Conservation (phyloP, 768 basidiomycete genomes). For the Phaeotremella skinneri region DNA sequence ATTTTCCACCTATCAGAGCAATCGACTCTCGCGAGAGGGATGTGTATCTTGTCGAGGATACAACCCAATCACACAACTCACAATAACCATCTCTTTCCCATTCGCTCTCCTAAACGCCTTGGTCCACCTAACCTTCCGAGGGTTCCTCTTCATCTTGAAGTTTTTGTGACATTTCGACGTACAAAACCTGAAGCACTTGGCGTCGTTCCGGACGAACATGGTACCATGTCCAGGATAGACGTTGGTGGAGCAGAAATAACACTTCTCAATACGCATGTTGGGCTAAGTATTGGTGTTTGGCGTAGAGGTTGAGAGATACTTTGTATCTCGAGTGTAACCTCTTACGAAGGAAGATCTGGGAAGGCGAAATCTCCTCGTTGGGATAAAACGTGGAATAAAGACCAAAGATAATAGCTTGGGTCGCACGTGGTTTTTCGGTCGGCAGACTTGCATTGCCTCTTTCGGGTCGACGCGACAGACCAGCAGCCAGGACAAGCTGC, state of each 20-base stretch:
- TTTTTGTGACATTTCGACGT: slow-evolving; percentile 99
- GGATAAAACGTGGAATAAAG: slow-evolving; percentile 13
- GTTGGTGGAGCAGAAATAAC: slow-evolving; percentile 95
- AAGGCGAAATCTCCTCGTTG: slow-evolving; percentile 8
- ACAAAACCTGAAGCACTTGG: slow-evolving; percentile 97
- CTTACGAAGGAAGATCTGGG: background rate
- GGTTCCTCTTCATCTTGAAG: slow-evolving; percentile 99
- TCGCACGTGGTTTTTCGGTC: background rate
- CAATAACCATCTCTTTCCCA: slow-evolving; percentile 99
- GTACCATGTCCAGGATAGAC: slow-evolving; percentile 97
- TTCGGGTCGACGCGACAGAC: no score
- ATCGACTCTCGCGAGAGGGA: no score
- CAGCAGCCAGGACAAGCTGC: background rate
- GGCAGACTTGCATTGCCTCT: no score
- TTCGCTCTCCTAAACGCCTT: slow-evolving; percentile 98
- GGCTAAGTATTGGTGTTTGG: background rate
- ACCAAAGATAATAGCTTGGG: background rate
- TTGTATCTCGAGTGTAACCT: no score
- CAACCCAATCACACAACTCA: slow-evolving; percentile 54
- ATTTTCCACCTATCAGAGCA: no score
- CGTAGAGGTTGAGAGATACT: background rate
- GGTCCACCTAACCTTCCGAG: slow-evolving; percentile 97
- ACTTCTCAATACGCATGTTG: slow-evolving; percentile 90
- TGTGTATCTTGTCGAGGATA: background rate
- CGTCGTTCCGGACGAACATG: slow-evolving; percentile 95